Evolutionary conservation across 768 basidiomycete species (phyloP), one percentile per base, ranked within the genome.

Genomic region (Phaffia australis): DNA sequence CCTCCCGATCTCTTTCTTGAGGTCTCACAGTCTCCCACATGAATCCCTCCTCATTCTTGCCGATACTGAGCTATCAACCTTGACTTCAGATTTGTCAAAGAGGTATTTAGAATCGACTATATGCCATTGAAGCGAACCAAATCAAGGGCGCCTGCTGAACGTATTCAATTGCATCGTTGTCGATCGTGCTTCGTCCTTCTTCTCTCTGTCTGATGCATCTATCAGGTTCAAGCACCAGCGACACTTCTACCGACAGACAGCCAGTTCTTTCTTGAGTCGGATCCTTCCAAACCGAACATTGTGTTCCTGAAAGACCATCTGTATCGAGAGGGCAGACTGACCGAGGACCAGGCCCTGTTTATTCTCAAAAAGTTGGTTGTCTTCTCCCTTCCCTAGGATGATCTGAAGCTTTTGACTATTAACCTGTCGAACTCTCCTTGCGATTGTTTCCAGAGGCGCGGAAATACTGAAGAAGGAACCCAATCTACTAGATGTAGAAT

Each of bases 231-330:
- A 85, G 93, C 95, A 29, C 94, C 95, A 29, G 93, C 95, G 58
- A 93, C 94, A 85, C 80, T 79, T 71, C 83, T 86, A 67, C 95
- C 95, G 1, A 92, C 93, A 1, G 84, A 88, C 71, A 88, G 88
- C 71, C 90, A 98, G 76, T 99, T 98, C 83, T 97, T 86, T 79
- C 86, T 87, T 62, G 78, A 79, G 61, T 82, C 84, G 72, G 94
- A 97, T 79, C 85, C 83, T 54, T 82, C 85, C 32, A 97, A 94
- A 77, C 94, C 94, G 14, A 89, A 97, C 76, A 81, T 98, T 71
- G 92, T 89, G 32, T 98, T 91, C 77, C 82, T 99, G 69, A 99
- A 98, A 81, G 98, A 97, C 73, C 95, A 99, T 78, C 97, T 99
- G 75, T 98, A 98, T 77, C 84, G 95, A 47, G 94, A 97, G 76